Conservation (phyloP, 371 early-diverging fungal genomes). For the Mortierella sp. region DNA sequence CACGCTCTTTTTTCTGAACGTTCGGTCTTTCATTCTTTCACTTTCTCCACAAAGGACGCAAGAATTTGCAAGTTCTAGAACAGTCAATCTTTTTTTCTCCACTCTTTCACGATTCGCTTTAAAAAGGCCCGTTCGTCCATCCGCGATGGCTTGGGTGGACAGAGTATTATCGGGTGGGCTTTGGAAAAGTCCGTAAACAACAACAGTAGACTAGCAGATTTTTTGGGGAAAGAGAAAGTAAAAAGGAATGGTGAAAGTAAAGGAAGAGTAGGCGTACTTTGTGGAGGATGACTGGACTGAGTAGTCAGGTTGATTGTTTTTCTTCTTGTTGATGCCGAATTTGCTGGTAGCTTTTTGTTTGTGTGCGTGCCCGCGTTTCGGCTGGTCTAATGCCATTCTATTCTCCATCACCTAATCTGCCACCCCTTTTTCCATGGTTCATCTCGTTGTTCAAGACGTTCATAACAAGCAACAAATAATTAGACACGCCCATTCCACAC, state of each 20-base stretch:
- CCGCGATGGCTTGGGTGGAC: too few relatives aligned
- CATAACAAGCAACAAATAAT: not conserved
- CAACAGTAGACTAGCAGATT: not conserved
- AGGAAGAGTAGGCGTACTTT: not conserved
- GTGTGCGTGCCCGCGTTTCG: not conserved
- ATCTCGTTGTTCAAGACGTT: too few relatives aligned
- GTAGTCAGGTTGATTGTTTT: not conserved
- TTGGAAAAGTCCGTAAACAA: not conserved
- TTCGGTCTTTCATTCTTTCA: not conserved
- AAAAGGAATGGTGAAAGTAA: too few relatives aligned
- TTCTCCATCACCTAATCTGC: not conserved
- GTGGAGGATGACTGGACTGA: not conserved
- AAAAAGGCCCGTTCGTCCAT: not conserved
- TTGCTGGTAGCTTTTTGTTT: not conserved
- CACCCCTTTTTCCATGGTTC: not conserved
- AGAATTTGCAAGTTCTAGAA: not conserved
- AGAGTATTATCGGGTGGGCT: not conserved
- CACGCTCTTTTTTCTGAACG: constrained; percentile 1
- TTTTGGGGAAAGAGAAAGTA: not conserved
- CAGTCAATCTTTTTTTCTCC: not conserved
- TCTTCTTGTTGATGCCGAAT: not conserved
- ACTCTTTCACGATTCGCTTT: not conserved
- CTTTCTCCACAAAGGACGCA: not conserved
- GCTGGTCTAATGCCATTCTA: not conserved
- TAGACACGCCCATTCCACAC: not conserved